Base-by-base conservation (phyloP, 2,329 filamentous ascomycete species). In the Botrytis deweyae region DNA sequence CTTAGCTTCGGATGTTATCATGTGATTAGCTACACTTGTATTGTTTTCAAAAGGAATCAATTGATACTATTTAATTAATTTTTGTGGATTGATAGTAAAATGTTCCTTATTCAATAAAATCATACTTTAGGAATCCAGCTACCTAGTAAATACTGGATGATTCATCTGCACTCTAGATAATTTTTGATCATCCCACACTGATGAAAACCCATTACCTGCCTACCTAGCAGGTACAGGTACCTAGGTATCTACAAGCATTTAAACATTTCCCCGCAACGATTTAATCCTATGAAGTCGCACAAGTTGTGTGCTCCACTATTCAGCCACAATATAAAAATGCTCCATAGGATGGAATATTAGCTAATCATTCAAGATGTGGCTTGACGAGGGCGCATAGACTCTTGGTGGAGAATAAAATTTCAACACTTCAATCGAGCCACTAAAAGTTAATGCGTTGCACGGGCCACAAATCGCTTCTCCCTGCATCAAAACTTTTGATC, bases 401-500 rank as follows among this genome's bases (percentile, higher is more conserved):
- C 5, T 40, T n/a, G 12, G 22, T n/a, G 59, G 14, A 36, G 20
- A 38, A 20, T n/a, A 33, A 52, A 29, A 22, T 46, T 42, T 64
- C 36, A 22, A 40, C 46, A 52, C 33, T 46, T 40, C 22, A 25
- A 49, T 49, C 25, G 42, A 66, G 63, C 42, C 29, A n/a, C 29
- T 33, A 40, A 38, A 38, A 67, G 4, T 10, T 12, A 67, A 38
- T 18, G 38, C 18, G 22, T 9, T 7, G 38, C 29, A 36, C 25
- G 4, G 44, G 46, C n/a, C 64, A 25, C 20, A 67, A 36, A 55
- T 68, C 65, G 65, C 65, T 68, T 67, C 14, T 67, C 44, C 33
- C 36, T n/a, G 22, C 46, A 29, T 55, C 46, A 68, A 67, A 68
- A 36, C 38, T 68, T 68, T 55, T 40, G 46, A 52, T 67, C 36